These are phyloP conservation scores for Dioscorea cayenensis DNA, from an alignment of 116 monocot genomes.

Conservation along the genomic window DNA sequence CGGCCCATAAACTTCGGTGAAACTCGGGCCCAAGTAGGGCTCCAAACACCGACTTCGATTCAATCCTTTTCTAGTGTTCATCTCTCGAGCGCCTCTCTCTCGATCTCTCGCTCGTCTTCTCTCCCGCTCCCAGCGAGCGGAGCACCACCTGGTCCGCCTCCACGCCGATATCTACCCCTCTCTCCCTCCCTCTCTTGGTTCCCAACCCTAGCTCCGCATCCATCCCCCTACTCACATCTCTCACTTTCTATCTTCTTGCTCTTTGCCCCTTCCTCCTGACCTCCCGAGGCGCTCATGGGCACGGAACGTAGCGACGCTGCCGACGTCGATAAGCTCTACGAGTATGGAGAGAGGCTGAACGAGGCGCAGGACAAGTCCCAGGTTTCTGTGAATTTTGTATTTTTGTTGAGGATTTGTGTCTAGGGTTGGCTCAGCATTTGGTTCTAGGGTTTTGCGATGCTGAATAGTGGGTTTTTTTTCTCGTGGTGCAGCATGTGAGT, in stretches of 20 bases:
- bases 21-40: too few relatives aligned
- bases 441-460: conserved; percentile 17
- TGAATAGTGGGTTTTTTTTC: neutral
- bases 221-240: neutral
- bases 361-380: conserved; percentile 89
- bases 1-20: too few relatives aligned
- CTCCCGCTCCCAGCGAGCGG: neutral
- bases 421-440: neutral
- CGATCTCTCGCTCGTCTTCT: neutral
- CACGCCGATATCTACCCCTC: neutral
- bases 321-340: conserved; percentile 91
- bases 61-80: neutral
- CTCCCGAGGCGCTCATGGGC: conserved; percentile 1
- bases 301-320: conserved; percentile 39
- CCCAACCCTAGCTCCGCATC: neutral
- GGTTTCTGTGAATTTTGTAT: conserved; percentile 20
- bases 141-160: conserved; percentile 1
- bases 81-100: neutral
- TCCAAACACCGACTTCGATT: neutral
- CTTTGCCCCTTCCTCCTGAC: neutral
- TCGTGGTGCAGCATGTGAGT: conserved; percentile 47
- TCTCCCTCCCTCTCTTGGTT: neutral
- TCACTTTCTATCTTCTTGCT: neutral
- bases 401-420: conserved; percentile 2
- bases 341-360: conserved; percentile 74